Base-by-base conservation (phyloP, 805 yeast genomes). In the Candida multigemmis region DNA sequence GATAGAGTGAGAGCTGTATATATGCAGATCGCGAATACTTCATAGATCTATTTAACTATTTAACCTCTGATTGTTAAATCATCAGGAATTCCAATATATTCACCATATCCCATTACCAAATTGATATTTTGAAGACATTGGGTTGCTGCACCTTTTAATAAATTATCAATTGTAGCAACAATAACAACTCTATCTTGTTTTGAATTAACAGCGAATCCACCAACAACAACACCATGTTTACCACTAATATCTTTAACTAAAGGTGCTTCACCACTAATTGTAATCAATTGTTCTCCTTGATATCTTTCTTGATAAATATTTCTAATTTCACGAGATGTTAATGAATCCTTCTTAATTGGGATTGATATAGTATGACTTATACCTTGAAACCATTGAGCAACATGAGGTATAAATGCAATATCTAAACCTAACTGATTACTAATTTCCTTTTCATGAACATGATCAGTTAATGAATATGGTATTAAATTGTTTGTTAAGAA, bases 381-480 rank as follows among this genome's bases (percentile, higher is more conserved):
- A 42, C 99, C 99, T 60, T 93, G 97, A 75, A 91, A 91, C 98
- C 98, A 91, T 53, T 81, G 93, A 2, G 96, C 98, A 34, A 91
- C 99, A 48, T 91, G 99, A 12, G 99, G 98, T 38, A 82, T 74
- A 54, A 91, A 91, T 4, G 94, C 89, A 26, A 91, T 85, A 18
- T 74, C 71, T 22, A 61, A 57, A 3, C 93, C 94, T 34, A 91
- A 64, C 40, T 80, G 87, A 10, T 68, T 48, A 22, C 95, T 82
- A 35, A 93, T 80, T 60, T 91, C 99, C 36, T 78, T 74, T 66
- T 91, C 99, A 53, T 91, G 99, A 33, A 91, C 80, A 56, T 91
- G 99, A 53, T 89, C 96, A 8, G 98, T 91, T 45, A 91, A 68
- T 4, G 96, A 77, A 61, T 91, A 91, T 32, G 99, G 97, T 46